Conservation (phyloP, 139 green algal genomes). For the Edaphochlamys debaryana region DNA sequence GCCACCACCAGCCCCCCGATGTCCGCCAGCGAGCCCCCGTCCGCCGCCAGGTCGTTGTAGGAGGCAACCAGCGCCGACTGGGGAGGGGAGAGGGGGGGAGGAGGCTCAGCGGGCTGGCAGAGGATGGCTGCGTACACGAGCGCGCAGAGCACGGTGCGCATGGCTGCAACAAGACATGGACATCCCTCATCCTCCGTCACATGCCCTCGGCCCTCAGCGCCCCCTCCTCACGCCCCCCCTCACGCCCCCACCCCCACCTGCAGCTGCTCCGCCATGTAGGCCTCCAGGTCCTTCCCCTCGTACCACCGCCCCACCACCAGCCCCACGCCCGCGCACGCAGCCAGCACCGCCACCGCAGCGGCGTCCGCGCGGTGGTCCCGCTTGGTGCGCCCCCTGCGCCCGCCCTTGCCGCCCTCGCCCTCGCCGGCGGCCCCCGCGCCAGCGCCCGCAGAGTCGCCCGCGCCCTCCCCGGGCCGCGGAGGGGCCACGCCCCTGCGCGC, state of each 20-base stretch:
- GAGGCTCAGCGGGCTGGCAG: too few relatives aligned
- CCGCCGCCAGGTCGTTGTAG: neutral
- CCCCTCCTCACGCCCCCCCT: too few relatives aligned
- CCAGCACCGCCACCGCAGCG: neutral
- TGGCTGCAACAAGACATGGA: too few relatives aligned
- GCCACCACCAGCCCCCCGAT: neutral
- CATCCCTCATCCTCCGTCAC: too few relatives aligned
- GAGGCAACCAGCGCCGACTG: neutral
- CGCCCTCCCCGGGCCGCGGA: too few relatives aligned
- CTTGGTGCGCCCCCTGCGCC: neutral
- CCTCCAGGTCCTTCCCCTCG: neutral
- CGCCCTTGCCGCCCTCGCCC: neutral
- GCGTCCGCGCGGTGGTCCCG: constrained; percentile 2
- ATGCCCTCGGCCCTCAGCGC: too few relatives aligned
- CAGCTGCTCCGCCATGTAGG: neutral
- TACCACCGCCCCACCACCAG: constrained; percentile 10
- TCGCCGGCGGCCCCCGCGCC: neutral
- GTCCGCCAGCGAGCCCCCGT: neutral
- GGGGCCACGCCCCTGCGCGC: neutral
- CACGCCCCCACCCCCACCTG: too few relatives aligned
- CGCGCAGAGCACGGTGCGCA: too few relatives aligned
- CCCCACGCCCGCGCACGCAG: neutral
- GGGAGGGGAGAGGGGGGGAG: too few relatives aligned
- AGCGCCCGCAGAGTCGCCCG: neutral
- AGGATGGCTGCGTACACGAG: too few relatives aligned